Percentiles rank a stretch among this genome's conserved stretches.
Evolutionary conservation across 2,329 filamentous ascomycete genomes (phyloP).

Genomic region (Fusarium globosum): DNA sequence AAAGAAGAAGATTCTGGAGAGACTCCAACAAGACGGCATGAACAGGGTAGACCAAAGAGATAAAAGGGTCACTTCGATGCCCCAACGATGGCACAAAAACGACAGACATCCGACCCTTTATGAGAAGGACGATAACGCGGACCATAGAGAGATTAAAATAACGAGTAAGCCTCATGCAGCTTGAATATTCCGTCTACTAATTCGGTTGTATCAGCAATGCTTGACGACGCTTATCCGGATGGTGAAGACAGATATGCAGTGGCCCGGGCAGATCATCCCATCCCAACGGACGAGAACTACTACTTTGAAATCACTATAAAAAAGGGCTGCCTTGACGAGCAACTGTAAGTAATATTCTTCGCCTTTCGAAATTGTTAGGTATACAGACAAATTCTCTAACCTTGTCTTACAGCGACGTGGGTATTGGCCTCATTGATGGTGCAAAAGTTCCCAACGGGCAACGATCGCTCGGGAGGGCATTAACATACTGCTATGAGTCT

Average conservation of each 20-base stretch:
- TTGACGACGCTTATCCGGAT: not conserved
- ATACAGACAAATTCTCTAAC: not conserved
- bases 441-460: not conserved
- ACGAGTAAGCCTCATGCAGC: not conserved
- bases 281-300: not conserved
- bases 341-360: not conserved
- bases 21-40: not conserved
- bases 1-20: rapidly evolving
- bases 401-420: not conserved
- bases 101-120: not conserved
- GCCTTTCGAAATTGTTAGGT: not conserved
- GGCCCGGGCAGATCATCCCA: not conserved
- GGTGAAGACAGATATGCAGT: not conserved
- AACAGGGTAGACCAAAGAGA: not conserved
- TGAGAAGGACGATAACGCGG: not conserved
- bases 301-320: not conserved
- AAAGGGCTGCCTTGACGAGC: not conserved
- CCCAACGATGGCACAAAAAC: not conserved
- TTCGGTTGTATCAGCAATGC: rapidly evolving
- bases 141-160: not conserved
- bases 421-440: not conserved
- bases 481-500: not conserved
- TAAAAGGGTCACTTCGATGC: not conserved
- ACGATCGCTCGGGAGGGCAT: not conserved
- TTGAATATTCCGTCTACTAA: rapidly evolving